phyloP scores from a whole-genome alignment of 2,329 filamentous ascomycete species.

The Cytospora piceicola region DNA sequence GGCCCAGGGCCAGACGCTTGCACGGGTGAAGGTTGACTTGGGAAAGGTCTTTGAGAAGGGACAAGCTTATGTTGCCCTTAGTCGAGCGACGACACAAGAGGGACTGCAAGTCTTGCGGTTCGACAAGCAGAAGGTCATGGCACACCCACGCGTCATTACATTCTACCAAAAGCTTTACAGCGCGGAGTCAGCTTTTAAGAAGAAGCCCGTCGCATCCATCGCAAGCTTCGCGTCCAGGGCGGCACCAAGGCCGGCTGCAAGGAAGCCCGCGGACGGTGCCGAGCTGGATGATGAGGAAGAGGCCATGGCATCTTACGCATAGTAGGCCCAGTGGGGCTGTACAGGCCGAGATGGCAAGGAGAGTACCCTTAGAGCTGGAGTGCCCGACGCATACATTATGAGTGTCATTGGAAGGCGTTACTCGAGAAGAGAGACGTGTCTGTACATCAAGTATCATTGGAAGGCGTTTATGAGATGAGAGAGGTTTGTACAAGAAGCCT shows the following conservation, averaged over 20 bases:
- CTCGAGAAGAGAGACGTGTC: neutral
- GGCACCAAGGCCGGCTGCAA: slow-evolving; percentile 28
- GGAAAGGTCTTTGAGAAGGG: slow-evolving; percentile 95
- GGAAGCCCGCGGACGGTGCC: slow-evolving; percentile 32
- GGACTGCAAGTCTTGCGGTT: slow-evolving; percentile 90
- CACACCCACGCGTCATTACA: slow-evolving; percentile 80
- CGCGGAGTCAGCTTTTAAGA: slow-evolving; percentile 55
- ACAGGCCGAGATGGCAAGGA: neutral
- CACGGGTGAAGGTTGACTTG: slow-evolving; percentile 92
- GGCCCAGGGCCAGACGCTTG: slow-evolving; percentile 91
- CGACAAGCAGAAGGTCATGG: slow-evolving; percentile 89
- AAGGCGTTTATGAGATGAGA: neutral
- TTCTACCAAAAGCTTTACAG: slow-evolving; percentile 86
- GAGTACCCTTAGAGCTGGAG: neutral
- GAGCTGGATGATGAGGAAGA: slow-evolving; percentile 28
- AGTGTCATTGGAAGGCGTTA: slow-evolving; percentile 6
- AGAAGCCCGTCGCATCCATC: slow-evolving; percentile 42
- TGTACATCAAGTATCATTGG: neutral
- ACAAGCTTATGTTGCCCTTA: slow-evolving; percentile 95
- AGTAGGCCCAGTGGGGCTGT: neutral
- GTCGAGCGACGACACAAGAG: slow-evolving; percentile 84
- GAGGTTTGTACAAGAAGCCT: slow-evolving; percentile 5
- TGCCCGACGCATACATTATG: neutral
- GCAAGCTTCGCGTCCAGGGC: slow-evolving; percentile 47
- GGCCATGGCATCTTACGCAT: slow-evolving; percentile 25